phyloP scores from a whole-genome alignment of 805 yeast species.

The Candida methanosorbosa region DNA sequence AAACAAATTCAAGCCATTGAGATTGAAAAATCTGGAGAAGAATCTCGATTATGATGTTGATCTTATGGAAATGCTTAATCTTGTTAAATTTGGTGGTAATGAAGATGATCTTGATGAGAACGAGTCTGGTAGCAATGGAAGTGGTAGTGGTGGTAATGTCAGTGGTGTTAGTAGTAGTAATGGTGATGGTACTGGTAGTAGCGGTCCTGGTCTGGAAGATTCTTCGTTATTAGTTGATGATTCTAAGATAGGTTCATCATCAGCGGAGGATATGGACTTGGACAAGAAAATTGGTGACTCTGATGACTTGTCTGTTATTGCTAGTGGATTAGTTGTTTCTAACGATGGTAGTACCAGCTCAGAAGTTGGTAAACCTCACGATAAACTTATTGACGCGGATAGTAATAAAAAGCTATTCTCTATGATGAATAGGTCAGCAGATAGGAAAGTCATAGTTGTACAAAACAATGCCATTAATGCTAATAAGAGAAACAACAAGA shows the following conservation, averaged over 20 bases:
- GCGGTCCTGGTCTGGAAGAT: no score
- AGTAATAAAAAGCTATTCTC: no score
- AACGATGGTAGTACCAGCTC: background rate
- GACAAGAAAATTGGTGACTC: background rate
- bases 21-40: slow-evolving; percentile 54
- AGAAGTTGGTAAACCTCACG: background rate
- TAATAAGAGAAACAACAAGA: slow-evolving; percentile 62
- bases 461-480: slow-evolving; percentile 79
- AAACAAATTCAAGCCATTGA: slow-evolving; percentile 65
- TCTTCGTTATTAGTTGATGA: no score
- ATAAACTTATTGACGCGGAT: slow-evolving; percentile 4
- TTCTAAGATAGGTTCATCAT: background rate
- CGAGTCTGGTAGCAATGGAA: background rate
- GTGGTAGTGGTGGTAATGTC: slow-evolving; percentile 1
- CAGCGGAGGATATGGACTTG: background rate
- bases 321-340: background rate
- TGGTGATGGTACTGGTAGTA: background rate
- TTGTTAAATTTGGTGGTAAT: slow-evolving; percentile 21
- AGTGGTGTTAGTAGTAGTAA: background rate
- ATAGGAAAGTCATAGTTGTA: slow-evolving; percentile 57
- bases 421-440: no score
- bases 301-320: background rate
- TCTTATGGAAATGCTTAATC: slow-evolving; percentile 50
- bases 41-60: slow-evolving; percentile 67
- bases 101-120: background rate